Evolutionary conservation across 768 basidiomycete genomes (phyloP).

Genomic region (Pleurotus tuber-regium): DNA sequence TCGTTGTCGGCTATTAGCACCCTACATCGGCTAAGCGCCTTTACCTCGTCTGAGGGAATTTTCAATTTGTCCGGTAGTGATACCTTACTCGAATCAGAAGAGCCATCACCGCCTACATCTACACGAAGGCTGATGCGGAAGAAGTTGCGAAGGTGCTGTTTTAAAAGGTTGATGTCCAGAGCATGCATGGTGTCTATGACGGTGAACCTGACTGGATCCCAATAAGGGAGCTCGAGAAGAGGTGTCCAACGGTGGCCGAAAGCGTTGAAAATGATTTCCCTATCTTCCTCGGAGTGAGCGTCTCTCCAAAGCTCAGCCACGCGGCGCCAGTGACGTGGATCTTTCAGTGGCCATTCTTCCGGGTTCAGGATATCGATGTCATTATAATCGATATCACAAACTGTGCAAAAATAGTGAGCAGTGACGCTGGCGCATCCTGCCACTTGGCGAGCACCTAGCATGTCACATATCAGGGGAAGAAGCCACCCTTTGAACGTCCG

Average conservation of each 20-base stretch:
- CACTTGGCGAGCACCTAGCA: conserved; percentile 3
- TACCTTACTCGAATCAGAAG: neutral
- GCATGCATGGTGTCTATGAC: conserved; percentile 39
- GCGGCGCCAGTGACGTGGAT: conserved; percentile 11
- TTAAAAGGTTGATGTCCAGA: conserved; percentile 27
- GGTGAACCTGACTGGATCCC: conserved; percentile 24
- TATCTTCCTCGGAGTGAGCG: conserved; percentile 12
- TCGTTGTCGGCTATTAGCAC: neutral
- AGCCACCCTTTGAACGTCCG: neutral
- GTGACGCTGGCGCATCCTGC: neutral
- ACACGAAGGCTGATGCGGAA: conserved; percentile 7
- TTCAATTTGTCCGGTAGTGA: neutral
- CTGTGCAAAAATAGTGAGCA: conserved; percentile 21
- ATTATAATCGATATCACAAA: conserved; percentile 15
- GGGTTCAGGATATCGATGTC: conserved; percentile 18
- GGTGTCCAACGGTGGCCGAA: conserved; percentile 27
- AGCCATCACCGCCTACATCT: neutral
- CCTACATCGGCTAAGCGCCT: neutral
- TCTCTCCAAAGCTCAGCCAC: conserved; percentile 17
- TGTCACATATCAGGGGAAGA: conserved; percentile 2
- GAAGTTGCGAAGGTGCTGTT: conserved; percentile 23
- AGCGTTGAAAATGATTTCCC: conserved; percentile 13
- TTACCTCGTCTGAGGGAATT: neutral
- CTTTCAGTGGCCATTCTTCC: conserved; percentile 14
- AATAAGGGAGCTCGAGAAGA: conserved; percentile 32